These are phyloP conservation scores for Amphichorda felina DNA, from an alignment of 2,329 filamentous ascomycete genomes.

Conservation along the genomic window DNA sequence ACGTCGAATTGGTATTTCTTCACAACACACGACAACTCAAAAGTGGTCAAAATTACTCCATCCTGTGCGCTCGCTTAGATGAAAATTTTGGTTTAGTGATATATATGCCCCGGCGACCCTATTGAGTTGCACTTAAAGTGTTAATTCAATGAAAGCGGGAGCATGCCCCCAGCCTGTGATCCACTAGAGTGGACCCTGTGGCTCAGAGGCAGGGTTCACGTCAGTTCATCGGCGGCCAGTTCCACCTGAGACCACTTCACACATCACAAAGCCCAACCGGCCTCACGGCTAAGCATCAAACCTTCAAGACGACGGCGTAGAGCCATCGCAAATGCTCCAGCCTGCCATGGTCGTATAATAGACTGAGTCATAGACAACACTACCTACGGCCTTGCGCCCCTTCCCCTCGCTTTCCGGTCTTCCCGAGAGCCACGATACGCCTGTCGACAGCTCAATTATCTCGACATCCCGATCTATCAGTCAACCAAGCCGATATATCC, in stretches of 20 bases:
- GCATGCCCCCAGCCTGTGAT: neutral
- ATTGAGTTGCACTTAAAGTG: slow-evolving; percentile 6
- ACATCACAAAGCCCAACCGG: no score
- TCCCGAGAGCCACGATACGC: no score
- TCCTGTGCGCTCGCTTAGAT: slow-evolving; percentile 31
- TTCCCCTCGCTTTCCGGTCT: neutral
- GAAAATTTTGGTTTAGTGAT: slow-evolving; percentile 15
- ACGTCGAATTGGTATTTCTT: slow-evolving; percentile 12
- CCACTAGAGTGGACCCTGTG: no score
- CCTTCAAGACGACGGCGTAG: neutral
- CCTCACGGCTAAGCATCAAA: neutral
- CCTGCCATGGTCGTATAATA: no score
- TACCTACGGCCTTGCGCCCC: neutral
- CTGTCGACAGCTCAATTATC: no score
- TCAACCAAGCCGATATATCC: neutral
- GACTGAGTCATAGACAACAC: no score
- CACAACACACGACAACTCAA: slow-evolving; percentile 3
- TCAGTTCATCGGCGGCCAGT: no score
- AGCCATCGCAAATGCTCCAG: no score
- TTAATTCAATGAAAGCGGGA: neutral
- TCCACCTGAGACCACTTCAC: no score
- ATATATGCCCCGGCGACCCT: slow-evolving; percentile 2
- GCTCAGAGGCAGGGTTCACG: no score
- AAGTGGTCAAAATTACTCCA: slow-evolving; percentile 7
- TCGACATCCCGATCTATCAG: no score